These are phyloP conservation scores for Metschnikowia lachancei DNA, from an alignment of 805 yeast genomes.

Conservation along the genomic window DNA sequence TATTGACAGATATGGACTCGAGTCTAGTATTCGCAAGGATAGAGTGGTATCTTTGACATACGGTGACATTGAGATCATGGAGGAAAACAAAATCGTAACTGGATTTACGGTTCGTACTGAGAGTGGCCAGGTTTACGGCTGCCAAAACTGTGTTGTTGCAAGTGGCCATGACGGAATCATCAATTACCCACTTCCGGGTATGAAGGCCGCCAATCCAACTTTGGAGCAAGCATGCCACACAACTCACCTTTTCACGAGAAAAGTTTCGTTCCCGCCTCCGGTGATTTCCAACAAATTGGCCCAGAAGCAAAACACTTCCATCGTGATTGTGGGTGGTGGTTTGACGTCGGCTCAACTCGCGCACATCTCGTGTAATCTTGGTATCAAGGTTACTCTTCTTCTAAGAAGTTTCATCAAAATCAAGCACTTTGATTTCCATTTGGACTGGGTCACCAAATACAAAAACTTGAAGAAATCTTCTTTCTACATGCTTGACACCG, in stretches of 20 bases:
- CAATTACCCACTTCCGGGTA: constrained; percentile 30
- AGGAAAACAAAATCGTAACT: constrained; percentile 22
- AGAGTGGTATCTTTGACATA: constrained; percentile 35
- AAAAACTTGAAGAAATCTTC: constrained; percentile 44
- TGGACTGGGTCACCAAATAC: constrained; percentile 51
- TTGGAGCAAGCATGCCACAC: constrained; percentile 35
- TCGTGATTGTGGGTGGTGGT: constrained; percentile 46
- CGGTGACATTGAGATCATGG: constrained; percentile 24
- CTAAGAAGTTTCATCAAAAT: constrained; percentile 39
- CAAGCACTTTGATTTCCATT: constrained; percentile 47
- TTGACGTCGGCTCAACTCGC: constrained; percentile 47
- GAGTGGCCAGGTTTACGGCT: constrained; percentile 32
- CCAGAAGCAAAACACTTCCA: constrained; percentile 5
- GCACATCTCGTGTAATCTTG: constrained; percentile 32
- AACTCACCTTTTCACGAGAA: constrained; percentile 31
- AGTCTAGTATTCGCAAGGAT: constrained; percentile 30
- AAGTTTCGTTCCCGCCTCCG: constrained; percentile 25
- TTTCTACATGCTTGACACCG: constrained; percentile 42
- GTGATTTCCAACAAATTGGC: constrained; percentile 17
- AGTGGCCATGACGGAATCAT: constrained; percentile 37
- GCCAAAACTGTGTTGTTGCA: constrained; percentile 34
- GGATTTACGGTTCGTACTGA: constrained; percentile 35
- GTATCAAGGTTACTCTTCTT: constrained; percentile 34
- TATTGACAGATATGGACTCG: constrained; percentile 31
- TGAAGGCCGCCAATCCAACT: constrained; percentile 13